phyloP scores from a whole-genome alignment of 2,329 filamentous ascomycete genomes.

The Phyllosticta citrichinensis region DNA sequence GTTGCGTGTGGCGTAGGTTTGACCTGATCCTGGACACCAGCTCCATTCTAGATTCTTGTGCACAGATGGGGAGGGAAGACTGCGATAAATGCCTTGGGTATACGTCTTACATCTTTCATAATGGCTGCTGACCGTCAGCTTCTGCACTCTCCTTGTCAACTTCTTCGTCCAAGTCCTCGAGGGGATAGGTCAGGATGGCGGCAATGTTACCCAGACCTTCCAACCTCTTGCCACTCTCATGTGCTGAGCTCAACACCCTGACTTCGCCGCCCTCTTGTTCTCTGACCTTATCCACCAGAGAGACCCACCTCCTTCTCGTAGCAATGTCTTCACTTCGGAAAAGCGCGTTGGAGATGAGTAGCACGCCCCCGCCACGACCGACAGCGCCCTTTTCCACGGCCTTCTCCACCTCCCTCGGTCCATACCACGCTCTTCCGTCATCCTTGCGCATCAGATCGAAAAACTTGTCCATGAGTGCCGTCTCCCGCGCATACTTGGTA shows the following conservation, averaged over 20 bases:
- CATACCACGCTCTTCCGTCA: slow-evolving; percentile 86
- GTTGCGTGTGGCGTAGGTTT: too few relatives aligned
- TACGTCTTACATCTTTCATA: not conserved
- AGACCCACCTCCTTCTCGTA: slow-evolving; percentile 70
- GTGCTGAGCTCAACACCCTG: slow-evolving; percentile 79
- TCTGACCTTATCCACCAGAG: slow-evolving; percentile 78
- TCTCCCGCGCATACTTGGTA: slow-evolving; percentile 80
- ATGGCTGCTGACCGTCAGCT: not conserved
- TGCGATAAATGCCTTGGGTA: not conserved
- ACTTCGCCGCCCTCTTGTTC: slow-evolving; percentile 74
- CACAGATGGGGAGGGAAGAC: not conserved
- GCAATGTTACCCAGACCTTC: slow-evolving; percentile 80
- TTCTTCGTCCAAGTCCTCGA: slow-evolving; percentile 70
- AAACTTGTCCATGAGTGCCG: slow-evolving; percentile 75
- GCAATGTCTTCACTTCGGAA: slow-evolving; percentile 76
- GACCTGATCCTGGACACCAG: too few relatives aligned
- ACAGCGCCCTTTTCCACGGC: slow-evolving; percentile 84
- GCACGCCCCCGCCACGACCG: slow-evolving; percentile 69
- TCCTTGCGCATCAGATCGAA: slow-evolving; percentile 68
- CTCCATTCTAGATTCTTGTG: too few relatives aligned
- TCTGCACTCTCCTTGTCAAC: slow-evolving; percentile 32
- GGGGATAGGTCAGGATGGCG: slow-evolving; percentile 80
- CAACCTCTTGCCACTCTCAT: slow-evolving; percentile 82
- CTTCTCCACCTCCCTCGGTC: slow-evolving; percentile 66
- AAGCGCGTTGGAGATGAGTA: slow-evolving; percentile 78